Conservation (phyloP, 1,284 basidiomycete species). For the Malassezia nana region DNA sequence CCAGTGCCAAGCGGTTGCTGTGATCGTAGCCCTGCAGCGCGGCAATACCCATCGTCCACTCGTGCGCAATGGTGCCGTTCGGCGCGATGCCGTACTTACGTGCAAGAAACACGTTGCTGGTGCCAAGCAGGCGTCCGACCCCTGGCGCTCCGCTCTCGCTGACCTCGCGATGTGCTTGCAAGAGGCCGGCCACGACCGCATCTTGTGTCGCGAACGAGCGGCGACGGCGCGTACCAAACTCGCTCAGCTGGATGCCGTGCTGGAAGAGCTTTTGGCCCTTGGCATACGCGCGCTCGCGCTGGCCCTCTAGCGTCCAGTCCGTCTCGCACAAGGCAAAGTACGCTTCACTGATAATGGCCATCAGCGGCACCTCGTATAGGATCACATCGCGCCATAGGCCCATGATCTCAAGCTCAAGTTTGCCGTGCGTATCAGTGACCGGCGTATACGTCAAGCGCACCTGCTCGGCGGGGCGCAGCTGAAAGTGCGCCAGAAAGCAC, state of each 20-base stretch:
- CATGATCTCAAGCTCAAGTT: conserved; percentile 62
- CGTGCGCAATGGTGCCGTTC: conserved; percentile 45
- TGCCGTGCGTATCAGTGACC: conserved; percentile 54
- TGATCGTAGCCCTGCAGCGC: conserved; percentile 35
- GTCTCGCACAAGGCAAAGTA: conserved; percentile 62
- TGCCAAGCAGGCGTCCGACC: conserved; percentile 58
- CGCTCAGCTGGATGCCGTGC: conserved; percentile 67
- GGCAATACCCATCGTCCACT: conserved; percentile 47
- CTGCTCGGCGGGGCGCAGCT: conserved; percentile 67
- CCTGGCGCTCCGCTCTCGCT: not conserved
- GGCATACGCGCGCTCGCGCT: conserved; percentile 56
- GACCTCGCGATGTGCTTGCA: conserved; percentile 53
- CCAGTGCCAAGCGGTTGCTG: conserved; percentile 30
- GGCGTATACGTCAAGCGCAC: conserved; percentile 59
- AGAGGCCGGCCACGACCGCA: conserved; percentile 62
- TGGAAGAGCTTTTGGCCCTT: conserved; percentile 65
- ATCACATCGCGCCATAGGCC: conserved; percentile 85
- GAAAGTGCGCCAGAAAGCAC: conserved; percentile 61
- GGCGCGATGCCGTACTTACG: conserved; percentile 30
- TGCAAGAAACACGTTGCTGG: conserved; percentile 41
- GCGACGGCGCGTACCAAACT: conserved; percentile 84
- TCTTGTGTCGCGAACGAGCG: conserved; percentile 72
- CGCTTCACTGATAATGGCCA: conserved; percentile 73
- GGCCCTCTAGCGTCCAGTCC: conserved; percentile 73
- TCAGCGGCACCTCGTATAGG: conserved; percentile 88